Evolutionary conservation across 106 monocot genomes (phyloP).

Genomic region (Triglochin maritima): DNA sequence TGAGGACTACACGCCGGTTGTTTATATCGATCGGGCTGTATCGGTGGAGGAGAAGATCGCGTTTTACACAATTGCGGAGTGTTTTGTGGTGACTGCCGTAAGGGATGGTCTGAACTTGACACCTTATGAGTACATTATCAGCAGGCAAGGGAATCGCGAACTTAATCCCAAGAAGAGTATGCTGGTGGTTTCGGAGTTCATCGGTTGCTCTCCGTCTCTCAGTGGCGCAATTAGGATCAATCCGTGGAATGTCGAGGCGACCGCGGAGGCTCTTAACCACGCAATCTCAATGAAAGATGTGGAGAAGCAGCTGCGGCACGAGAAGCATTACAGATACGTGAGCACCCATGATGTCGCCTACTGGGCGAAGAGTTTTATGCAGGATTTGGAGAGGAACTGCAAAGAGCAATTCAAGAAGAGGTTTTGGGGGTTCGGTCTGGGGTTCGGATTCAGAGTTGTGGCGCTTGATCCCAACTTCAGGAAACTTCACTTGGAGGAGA

Average conservation of each 20-base stretch:
- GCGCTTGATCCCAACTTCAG: constrained; percentile 24
- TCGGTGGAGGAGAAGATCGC: constrained; percentile 20
- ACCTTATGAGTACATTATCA: constrained; percentile 33
- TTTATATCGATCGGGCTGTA: constrained; percentile 17
- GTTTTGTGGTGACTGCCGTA: constrained; percentile 44
- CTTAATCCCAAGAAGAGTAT: constrained; percentile 9
- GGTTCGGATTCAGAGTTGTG: constrained; percentile 24
- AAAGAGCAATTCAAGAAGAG: constrained; percentile 15
- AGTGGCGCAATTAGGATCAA: constrained; percentile 24
- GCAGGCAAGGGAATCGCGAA: constrained; percentile 6
- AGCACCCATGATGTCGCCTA: constrained; percentile 26
- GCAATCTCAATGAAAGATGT: constrained; percentile 14
- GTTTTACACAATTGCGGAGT: constrained; percentile 28
- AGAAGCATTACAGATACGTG: constrained; percentile 26
- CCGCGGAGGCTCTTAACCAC: constrained; percentile 18
- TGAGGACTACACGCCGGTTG: constrained; percentile 15
- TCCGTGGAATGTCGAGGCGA: constrained; percentile 21
- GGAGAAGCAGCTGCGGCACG: constrained; percentile 24
- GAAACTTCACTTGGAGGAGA: constrained; percentile 15
- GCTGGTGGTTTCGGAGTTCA: constrained; percentile 25
- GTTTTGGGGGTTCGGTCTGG: constrained; percentile 22
- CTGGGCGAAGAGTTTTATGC: constrained; percentile 22
- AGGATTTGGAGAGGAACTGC: constrained; percentile 16
- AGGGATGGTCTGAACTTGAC: constrained; percentile 53
- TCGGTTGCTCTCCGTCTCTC: constrained; percentile 25